Base-by-base conservation (phyloP, 768 basidiomycete species). In the Xerocomellus dryophilus region DNA sequence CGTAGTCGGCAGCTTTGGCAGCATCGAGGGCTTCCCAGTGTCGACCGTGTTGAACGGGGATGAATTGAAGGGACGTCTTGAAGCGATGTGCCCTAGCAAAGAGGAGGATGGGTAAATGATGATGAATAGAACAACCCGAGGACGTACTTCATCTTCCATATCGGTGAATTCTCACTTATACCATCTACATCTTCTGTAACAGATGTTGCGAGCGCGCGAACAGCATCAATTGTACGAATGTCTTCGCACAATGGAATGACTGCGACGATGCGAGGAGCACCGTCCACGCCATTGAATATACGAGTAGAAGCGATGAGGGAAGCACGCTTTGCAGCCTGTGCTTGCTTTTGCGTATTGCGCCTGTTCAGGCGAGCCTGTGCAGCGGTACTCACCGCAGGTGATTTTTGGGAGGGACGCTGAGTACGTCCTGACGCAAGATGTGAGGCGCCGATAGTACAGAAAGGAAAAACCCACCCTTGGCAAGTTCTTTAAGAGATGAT, bases 41-140 rank as follows among this genome's bases (percentile, higher is more conserved):
- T 43, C 74, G 76, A 51, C 81, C 79, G 62, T 90, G 87, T 2
- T 81, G 83, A 2, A 96, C 76, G 39, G 84, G 84, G 48, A 93
- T 77, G 70, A 97, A 90, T 64, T 97, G 94, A 4, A 98, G 76
- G 7, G 87, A 90, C 0, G 93, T 93, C 72, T 90, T 94, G 78
- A 93, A 97, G 20, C 91, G 82, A 45, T 92, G 89, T 35, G 85
- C 89, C 66, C 93, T 95, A 7, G 58, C 5, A 25, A 34, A 35
- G 21, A 53, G 32, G 38, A 32, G 34, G 52, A 42, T 32, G 7
- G 41, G 34, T 55, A 48, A 53, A 23, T 35, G 36, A 56, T 36
- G 48, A 47, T 15, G n/a, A 34, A 23, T 20, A 43, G 15, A 11
- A 4, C n/a, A 1, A 20, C 2, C 12, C 3, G 8, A 46, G 8